Base-by-base conservation (phyloP, 495 filamentous ascomycete genomes). In the Penicillium verhagenii region DNA sequence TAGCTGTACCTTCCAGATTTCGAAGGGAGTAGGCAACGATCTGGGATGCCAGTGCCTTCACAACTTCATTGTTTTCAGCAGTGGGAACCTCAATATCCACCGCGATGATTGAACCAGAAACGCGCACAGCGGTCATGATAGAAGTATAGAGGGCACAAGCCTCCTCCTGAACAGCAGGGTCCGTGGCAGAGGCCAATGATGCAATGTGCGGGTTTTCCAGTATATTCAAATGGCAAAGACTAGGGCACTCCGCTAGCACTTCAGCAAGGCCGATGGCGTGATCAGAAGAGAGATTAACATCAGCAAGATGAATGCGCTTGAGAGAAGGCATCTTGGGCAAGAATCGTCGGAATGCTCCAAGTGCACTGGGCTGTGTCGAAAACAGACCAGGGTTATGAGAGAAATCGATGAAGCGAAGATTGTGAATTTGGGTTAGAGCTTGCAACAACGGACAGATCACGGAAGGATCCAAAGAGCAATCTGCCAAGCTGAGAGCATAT, bases 131-230 rank as follows among this genome's bases (percentile, higher is more conserved):
- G 21, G 90, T 88, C 72, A 96, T 88, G 51, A 97, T 77, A 16
- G 92, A 96, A 6, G 94, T 92, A 67, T 95, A 97, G 3, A 97
- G 74, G 19, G 94, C 94, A 61, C 90, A 96, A 0, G 93, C 92
- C 70, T 97, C 94, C 69, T 98, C 92, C 65, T 95, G 88, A 18
- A 72, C 77, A 28, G 81, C 84, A 53, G 94, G 88, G 31, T 82
- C 77, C 8, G 80, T 86, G 28, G 82, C 85, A 23, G 85, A 85
- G 0, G 90, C 85, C 24, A 96, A 70, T 14, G 79, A 76, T 5
- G 77, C 74, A 8, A 98, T 74, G 46, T 83, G 73, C 0, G 86
- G 82, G 61, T 98, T 98, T 54, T 94, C 91, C 24, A 96, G 66
- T 14, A 97, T 83, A 65, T 87, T 96, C 60, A 98, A 72, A 72